These are phyloP conservation scores for Fusarium udum DNA, from an alignment of 2,329 filamentous ascomycete genomes.

Conservation along the genomic window DNA sequence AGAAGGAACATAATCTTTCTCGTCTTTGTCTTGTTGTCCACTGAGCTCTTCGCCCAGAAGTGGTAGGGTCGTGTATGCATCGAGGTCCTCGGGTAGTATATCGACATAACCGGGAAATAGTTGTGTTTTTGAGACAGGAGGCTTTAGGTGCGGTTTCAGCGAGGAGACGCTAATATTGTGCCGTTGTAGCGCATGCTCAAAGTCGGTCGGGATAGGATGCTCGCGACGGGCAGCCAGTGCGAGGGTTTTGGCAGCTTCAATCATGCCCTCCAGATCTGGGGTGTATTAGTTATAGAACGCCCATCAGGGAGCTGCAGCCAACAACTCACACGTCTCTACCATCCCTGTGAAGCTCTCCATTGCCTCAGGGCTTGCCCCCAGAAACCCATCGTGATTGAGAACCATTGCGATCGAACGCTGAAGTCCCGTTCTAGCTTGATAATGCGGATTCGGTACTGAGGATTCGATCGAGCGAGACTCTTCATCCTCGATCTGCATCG, in stretches of 20 bases:
- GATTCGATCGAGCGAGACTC: conserved; percentile 33
- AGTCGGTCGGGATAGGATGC: conserved; percentile 65
- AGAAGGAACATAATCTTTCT: conserved; percentile 65
- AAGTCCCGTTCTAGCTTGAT: conserved; percentile 52
- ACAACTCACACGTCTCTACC: conserved; percentile 65
- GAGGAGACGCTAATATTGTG: conserved; percentile 62
- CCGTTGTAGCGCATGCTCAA: conserved; percentile 60
- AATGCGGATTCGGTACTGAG: conserved; percentile 44
- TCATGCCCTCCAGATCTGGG: conserved; percentile 60
- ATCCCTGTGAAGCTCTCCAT: conserved; percentile 66
- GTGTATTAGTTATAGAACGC: conserved; percentile 8
- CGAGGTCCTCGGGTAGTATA: conserved; percentile 50
- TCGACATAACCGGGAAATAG: conserved; percentile 52
- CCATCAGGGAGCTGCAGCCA: too few species aligned
- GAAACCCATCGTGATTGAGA: conserved; percentile 68
- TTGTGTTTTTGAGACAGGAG: conserved; percentile 56
- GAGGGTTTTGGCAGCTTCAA: conserved; percentile 58
- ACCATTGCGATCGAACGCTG: conserved; percentile 65
- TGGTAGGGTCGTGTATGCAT: conserved; percentile 54
- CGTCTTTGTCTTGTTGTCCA: conserved; percentile 65
- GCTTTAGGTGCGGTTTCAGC: conserved; percentile 65
- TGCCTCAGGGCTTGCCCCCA: conserved; percentile 62
- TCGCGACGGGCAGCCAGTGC: conserved; percentile 61
- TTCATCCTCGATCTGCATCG: conserved; percentile 19
- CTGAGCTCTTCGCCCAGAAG: conserved; percentile 65